Percentiles rank a stretch among this genome's conserved stretches.
Conservation (phyloP, 2,329 filamentous ascomycete species). For the Fusarium sp. region DNA sequence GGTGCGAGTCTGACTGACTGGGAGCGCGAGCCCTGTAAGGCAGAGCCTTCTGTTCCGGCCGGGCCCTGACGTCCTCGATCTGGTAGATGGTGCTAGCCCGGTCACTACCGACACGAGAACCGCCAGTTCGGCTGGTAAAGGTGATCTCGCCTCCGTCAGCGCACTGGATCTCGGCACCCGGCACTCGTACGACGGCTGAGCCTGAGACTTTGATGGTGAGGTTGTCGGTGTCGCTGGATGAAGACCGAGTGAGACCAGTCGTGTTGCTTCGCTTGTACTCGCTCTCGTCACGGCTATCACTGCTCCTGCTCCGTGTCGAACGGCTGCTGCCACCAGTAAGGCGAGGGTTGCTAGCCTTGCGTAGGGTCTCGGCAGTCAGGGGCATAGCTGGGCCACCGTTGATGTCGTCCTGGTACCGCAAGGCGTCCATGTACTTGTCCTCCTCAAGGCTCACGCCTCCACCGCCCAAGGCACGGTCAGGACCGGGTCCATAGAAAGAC, state of each 20-base stretch:
- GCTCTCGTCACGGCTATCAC: conserved; percentile 71
- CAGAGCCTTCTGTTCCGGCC: conserved; percentile 57
- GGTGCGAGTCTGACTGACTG: conserved; percentile 63
- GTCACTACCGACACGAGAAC: conserved; percentile 62
- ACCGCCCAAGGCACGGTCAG: conserved; percentile 48
- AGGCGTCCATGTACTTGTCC: conserved; percentile 54
- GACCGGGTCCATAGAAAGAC: conserved; percentile 56
- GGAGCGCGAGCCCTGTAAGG: conserved; percentile 59
- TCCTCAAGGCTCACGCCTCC: conserved; percentile 51
- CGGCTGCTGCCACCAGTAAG: conserved; percentile 64
- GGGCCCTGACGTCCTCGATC: conserved; percentile 60
- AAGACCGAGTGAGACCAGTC: conserved; percentile 69
- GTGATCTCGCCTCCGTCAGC: conserved; percentile 71
- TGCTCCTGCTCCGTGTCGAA: conserved; percentile 71
- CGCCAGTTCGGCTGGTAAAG: conserved; percentile 54
- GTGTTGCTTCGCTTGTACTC: conserved; percentile 72
- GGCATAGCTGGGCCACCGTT: conserved; percentile 58
- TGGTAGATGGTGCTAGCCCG: conserved; percentile 61
- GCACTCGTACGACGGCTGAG: conserved; percentile 66
- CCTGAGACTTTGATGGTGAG: conserved; percentile 72
- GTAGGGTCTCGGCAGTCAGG: conserved; percentile 68
- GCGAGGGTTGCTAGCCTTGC: conserved; percentile 58
- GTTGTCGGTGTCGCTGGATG: conserved; percentile 65
- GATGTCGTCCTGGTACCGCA: conserved; percentile 66
- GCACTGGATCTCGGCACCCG: conserved; percentile 69